These are phyloP conservation scores for Paramecium biaurelia DNA, from an alignment of 73 alveolate species.

Conservation along the genomic window DNA sequence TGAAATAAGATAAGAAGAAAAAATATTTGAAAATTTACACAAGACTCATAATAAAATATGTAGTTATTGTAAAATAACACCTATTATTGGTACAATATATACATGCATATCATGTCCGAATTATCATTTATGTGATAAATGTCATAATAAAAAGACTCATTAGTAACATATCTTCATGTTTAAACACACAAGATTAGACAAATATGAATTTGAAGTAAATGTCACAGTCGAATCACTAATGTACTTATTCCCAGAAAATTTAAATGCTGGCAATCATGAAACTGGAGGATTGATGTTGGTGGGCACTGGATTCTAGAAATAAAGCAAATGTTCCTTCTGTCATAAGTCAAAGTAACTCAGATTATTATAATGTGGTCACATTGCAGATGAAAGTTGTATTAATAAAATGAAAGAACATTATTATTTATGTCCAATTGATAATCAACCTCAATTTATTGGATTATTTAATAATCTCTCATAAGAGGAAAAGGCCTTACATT, in stretches of 20 bases:
- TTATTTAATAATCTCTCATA: neutral
- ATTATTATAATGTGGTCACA: conserved; percentile 20
- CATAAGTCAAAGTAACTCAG: neutral
- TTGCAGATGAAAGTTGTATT: conserved; percentile 13
- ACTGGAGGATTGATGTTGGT: conserved; percentile 10
- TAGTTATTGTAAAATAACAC: neutral
- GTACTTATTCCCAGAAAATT: neutral
- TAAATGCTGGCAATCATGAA: neutral
- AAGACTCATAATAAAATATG: conserved; percentile 11
- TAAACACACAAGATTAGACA: neutral
- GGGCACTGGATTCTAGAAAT: neutral
- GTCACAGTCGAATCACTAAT: neutral
- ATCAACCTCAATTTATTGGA: conserved; percentile 7
- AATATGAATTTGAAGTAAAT: neutral
- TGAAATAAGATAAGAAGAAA: conserved; percentile 17
- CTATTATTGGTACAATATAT: neutral
- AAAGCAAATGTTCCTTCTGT: conserved; percentile 12
- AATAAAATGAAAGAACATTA: neutral
- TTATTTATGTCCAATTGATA: conserved; percentile 15
- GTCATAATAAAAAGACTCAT: neutral
- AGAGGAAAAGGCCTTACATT: neutral
- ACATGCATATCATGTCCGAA: conserved; percentile 26
- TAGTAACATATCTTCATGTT: neutral
- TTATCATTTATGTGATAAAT: conserved; percentile 14
- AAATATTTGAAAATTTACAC: neutral